phyloP scores from a whole-genome alignment of 257 asterid species.

The Ophiorrhiza pumila region DNA sequence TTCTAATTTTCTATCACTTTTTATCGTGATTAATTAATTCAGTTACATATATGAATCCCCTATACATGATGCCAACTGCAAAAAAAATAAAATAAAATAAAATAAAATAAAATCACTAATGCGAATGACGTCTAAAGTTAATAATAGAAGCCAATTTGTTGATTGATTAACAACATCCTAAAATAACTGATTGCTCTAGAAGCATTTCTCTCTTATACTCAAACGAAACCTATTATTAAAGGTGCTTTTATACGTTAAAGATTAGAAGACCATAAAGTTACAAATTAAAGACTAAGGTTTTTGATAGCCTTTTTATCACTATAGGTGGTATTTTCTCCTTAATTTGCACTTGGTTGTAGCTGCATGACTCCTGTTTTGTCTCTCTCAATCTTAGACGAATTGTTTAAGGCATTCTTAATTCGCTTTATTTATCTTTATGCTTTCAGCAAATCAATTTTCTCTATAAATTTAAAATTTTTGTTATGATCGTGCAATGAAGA shows the following conservation, averaged over 20 bases:
- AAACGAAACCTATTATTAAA: slow-evolving; percentile 5
- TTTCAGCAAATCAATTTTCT: background rate
- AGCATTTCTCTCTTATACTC: slow-evolving; percentile 10
- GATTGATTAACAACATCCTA: background rate
- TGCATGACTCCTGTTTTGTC: slow-evolving; percentile 9
- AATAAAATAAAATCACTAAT: no score
- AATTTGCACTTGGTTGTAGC: background rate
- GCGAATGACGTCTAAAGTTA: background rate
- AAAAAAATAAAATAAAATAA: no score
- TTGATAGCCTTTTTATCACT: background rate
- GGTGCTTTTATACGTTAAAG: slow-evolving; percentile 1
- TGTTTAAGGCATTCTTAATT: background rate
- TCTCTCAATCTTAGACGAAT: background rate
- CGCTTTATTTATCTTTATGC: background rate
- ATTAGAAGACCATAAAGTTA: slow-evolving; percentile 6
- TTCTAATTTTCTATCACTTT: no score
- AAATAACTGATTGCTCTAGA: slow-evolving; percentile 3
- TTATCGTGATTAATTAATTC: no score
- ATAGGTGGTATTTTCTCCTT: background rate
- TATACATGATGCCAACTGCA: no score
- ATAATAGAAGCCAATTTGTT: background rate
- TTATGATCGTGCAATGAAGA: no score
- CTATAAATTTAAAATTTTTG: no score
- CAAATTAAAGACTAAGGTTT: background rate
- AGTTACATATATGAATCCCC: no score